Conservation (phyloP, 1,139 yeast species). For the Saccharomyces hybrid region DNA sequence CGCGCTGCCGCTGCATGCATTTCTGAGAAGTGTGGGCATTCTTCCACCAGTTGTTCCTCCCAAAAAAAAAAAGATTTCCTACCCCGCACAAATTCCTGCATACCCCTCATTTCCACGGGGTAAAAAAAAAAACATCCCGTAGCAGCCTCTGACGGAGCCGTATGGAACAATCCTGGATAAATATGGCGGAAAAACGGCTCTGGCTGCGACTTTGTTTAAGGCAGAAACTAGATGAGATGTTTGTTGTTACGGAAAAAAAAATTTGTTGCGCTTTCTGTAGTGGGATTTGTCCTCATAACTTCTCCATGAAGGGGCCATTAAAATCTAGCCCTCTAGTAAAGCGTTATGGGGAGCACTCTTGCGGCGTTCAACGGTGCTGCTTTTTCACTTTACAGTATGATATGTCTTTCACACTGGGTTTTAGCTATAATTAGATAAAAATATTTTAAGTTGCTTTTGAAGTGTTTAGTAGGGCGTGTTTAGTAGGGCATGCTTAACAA, state of each 20-base stretch:
- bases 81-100: background rate
- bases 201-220: background rate
- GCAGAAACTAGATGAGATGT: background rate
- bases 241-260: background rate
- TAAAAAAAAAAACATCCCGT: background rate
- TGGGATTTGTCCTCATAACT: background rate
- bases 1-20: background rate
- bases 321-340: background rate
- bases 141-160: background rate
- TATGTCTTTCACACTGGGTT: background rate
- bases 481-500: background rate
- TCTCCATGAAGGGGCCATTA: background rate
- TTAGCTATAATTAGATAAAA: background rate
- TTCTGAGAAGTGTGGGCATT: background rate
- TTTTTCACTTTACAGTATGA: background rate
- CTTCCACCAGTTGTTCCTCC: background rate
- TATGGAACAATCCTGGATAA: background rate
- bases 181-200: background rate
- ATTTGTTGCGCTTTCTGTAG: background rate
- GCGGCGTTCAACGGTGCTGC: background rate
- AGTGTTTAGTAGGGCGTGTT: background rate
- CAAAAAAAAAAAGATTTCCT: background rate
- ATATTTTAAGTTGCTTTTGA: no score
- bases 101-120: background rate
- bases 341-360: background rate